phyloP scores from a whole-genome alignment of 805 yeast genomes.

The Isabelozyma heimii region DNA sequence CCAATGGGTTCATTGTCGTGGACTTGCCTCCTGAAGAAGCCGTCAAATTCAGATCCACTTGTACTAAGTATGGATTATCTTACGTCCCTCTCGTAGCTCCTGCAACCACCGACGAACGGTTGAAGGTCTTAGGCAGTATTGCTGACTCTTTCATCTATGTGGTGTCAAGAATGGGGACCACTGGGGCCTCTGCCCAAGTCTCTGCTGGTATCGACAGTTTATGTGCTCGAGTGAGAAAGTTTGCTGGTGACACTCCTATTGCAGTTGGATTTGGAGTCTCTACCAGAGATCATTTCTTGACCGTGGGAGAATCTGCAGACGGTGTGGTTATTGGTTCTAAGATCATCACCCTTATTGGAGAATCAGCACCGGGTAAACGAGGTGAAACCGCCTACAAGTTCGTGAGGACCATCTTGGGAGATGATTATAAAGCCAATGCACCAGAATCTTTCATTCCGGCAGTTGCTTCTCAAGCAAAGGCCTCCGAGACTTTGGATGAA shows the following conservation, averaged over 20 bases:
- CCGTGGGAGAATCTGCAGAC: constrained; percentile 79
- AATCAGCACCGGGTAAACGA: constrained; percentile 59
- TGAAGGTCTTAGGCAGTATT: constrained; percentile 71
- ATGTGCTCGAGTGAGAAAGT: constrained; percentile 70
- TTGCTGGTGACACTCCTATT: constrained; percentile 67
- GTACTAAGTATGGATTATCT: constrained; percentile 66
- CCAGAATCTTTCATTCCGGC: constrained; percentile 25
- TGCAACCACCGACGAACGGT: constrained; percentile 87
- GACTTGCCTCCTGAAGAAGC: constrained; percentile 99
- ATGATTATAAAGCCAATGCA: constrained; percentile 35
- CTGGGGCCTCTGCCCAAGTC: constrained; percentile 79
- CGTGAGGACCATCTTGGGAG: constrained; percentile 66
- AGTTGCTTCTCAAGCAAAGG: constrained; percentile 18
- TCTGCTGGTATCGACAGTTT: constrained; percentile 62
- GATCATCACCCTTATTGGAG: constrained; percentile 67
- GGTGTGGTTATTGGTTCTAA: constrained; percentile 97
- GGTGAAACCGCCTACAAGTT: constrained; percentile 63
- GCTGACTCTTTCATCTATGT: constrained; percentile 97
- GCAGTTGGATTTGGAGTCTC: constrained; percentile 98
- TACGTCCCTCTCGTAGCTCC: constrained; percentile 97
- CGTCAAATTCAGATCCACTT: constrained; percentile 71
- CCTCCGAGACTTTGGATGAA: constrained; percentile 47
- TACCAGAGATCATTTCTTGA: constrained; percentile 82
- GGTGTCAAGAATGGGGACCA: constrained; percentile 96
- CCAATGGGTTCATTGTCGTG: constrained; percentile 89